A percentile compares a stretch with the other conserved stretches of the same genome.
These are phyloP conservation scores for Cutaneotrichosporon dermatis DNA, from an alignment of 1,284 basidiomycete genomes.

Conservation along the genomic window DNA sequence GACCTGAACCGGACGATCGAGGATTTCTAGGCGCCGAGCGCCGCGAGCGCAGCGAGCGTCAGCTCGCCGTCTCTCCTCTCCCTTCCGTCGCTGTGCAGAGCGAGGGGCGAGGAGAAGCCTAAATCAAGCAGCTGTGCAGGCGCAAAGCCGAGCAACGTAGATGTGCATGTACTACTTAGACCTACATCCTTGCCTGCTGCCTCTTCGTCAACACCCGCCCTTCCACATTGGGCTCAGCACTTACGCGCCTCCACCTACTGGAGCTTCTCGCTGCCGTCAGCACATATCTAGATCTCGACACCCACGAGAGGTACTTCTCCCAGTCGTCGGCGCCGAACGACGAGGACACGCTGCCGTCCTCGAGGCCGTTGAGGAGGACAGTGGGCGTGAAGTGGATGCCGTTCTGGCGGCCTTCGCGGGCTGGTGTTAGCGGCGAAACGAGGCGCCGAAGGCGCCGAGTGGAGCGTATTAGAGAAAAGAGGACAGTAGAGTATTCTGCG, in stretches of 20 bases:
- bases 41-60: too few relatives aligned
- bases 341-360: slow-evolving; percentile 73
- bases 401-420: slow-evolving; percentile 88
- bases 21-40: slow-evolving; percentile 29
- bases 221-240: too few relatives aligned
- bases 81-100: too few relatives aligned
- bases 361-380: slow-evolving; percentile 76
- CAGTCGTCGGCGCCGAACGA: slow-evolving; percentile 81
- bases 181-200: slow-evolving; percentile 1
- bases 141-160: neutral
- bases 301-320: slow-evolving; percentile 65
- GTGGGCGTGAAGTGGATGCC: slow-evolving; percentile 89
- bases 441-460: too few relatives aligned
- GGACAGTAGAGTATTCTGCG: too few relatives aligned
- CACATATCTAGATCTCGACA: neutral
- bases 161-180: slow-evolving; percentile 1
- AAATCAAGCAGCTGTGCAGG: too few relatives aligned
- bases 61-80: too few relatives aligned
- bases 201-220: neutral
- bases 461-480: too few relatives aligned
- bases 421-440: slow-evolving; percentile 19
- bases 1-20: slow-evolving; percentile 85
- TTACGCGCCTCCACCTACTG: neutral
- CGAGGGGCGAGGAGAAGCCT: too few relatives aligned
- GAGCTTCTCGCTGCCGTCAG: slow-evolving; percentile 14